Conservation (phyloP, 495 filamentous ascomycete species). For the Penicillium nucicola region DNA sequence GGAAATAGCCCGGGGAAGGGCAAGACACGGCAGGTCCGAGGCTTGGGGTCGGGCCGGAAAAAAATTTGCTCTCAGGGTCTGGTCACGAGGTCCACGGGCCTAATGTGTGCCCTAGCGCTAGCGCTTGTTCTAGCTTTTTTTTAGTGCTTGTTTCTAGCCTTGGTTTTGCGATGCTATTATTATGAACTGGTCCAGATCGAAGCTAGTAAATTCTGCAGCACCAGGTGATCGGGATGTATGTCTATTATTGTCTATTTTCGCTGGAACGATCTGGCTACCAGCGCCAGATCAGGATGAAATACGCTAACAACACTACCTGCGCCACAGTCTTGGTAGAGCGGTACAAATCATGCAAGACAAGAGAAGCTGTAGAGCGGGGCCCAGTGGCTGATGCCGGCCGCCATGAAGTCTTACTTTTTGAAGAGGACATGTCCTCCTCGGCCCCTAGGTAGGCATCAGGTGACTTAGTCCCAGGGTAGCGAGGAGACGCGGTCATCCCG, state of each 20-base stretch:
- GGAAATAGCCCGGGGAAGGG: no score
- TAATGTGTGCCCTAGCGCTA: no score
- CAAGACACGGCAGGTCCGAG: no score
- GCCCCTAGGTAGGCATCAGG: slow-evolving; percentile 24
- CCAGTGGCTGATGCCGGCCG: slow-evolving; percentile 9
- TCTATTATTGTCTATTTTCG: slow-evolving; percentile 17
- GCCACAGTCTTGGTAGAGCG: slow-evolving; percentile 38
- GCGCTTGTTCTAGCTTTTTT: no score
- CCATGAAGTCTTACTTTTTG: slow-evolving; percentile 23
- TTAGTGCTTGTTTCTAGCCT: no score
- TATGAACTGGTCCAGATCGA: no score
- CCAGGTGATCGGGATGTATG: neutral
- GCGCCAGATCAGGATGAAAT: slow-evolving; percentile 51
- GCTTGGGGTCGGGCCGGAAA: neutral
- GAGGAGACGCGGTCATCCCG: slow-evolving; percentile 20
- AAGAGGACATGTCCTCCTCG: slow-evolving; percentile 22
- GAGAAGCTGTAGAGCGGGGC: slow-evolving; percentile 4
- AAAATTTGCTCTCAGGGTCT: no score
- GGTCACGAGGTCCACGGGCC: no score
- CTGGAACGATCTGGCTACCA: slow-evolving; percentile 33
- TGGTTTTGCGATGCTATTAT: no score
- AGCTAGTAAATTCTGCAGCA: neutral
- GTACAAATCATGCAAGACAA: slow-evolving; percentile 23
- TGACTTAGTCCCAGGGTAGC: slow-evolving; percentile 21
- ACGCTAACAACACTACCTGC: slow-evolving; percentile 43